Percentiles rank a stretch among this genome's conserved stretches.
These are phyloP conservation scores for Prunus dulcis DNA, from an alignment of 306 rosid genomes.

Conservation along the genomic window DNA sequence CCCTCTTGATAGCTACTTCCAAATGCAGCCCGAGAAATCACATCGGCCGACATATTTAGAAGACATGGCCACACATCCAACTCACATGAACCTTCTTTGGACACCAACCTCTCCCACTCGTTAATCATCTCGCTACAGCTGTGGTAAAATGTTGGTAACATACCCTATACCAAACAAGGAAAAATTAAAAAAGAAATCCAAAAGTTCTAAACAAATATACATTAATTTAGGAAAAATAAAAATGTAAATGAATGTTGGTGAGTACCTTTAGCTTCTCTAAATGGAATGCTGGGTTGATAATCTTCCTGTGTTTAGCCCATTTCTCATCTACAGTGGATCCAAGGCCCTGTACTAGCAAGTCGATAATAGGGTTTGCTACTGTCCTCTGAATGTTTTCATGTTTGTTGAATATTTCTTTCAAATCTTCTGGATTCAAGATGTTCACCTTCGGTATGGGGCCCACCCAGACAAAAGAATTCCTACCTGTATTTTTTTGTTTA, in stretches of 20 bases:
- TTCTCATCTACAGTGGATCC: slow-evolving; percentile 28
- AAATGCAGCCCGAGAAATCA: slow-evolving; percentile 43
- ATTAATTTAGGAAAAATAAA: neutral
- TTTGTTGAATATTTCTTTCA: slow-evolving; percentile 41
- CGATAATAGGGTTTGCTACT: slow-evolving; percentile 11
- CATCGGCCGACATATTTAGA: slow-evolving; percentile 24
- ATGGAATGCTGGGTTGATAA: slow-evolving; percentile 46
- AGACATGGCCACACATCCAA: slow-evolving; percentile 41
- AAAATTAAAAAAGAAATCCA: too few relatives aligned
- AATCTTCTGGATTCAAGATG: slow-evolving; percentile 35
- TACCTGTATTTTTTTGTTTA: slow-evolving; percentile 16
- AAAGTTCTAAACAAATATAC: neutral
- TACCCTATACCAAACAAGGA: neutral
- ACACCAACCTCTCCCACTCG: slow-evolving; percentile 26
- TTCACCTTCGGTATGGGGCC: slow-evolving; percentile 43
- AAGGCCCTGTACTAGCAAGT: neutral
- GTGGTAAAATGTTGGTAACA: slow-evolving; percentile 19
- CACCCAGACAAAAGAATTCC: slow-evolving; percentile 37
- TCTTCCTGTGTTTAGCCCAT: slow-evolving; percentile 47
- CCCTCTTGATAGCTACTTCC: slow-evolving; percentile 50
- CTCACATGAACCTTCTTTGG: slow-evolving; percentile 3
- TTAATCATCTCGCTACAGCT: slow-evolving; percentile 30
- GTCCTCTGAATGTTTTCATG: slow-evolving; percentile 28
- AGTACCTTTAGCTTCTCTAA: slow-evolving; percentile 53
- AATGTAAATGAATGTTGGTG: neutral